A percentile compares a stretch with the other conserved stretches of the same genome.
Conservation (phyloP, 176 grass and related monocot genomes). For the Dendrocalamus sinicus region DNA sequence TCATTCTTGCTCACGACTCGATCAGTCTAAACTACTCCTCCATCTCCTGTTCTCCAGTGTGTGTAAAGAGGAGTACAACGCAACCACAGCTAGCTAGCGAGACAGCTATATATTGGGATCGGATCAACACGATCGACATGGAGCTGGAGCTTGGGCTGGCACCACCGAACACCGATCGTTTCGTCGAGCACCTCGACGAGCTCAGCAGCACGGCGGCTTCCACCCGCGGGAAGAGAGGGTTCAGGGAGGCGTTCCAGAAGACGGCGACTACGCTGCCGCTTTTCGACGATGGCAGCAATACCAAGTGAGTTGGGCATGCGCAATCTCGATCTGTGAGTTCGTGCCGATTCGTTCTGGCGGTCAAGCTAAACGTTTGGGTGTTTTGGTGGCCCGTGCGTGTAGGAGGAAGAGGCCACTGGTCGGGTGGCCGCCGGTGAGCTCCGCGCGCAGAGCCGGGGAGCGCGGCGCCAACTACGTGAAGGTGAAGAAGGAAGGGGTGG, state of each 20-base stretch:
- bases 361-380: neutral
- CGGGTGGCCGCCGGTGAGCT: conserved; percentile 88
- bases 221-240: conserved; percentile 55
- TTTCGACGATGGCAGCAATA: conserved; percentile 56
- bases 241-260: conserved; percentile 45
- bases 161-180: conserved; percentile 44
- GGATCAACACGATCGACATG: conserved; percentile 36
- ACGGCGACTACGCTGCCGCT: conserved; percentile 59
- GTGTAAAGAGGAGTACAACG: neutral
- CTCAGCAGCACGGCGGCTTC: neutral
- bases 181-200: neutral
- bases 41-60: neutral
- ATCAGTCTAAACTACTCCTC: neutral
- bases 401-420: conserved; percentile 53
- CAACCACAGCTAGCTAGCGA: neutral
- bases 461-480: conserved; percentile 66
- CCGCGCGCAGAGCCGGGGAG: conserved; percentile 36
- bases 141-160: conserved; percentile 89
- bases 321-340: neutral
- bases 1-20: conserved; percentile 27
- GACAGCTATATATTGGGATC: neutral
- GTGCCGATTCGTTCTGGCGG: neutral
- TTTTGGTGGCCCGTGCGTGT: neutral
- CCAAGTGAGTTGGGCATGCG: conserved; percentile 9
- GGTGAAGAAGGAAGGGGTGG: conserved; percentile 84